Conservation (phyloP, 306 rosid genomes). For the Argentina anserina region DNA sequence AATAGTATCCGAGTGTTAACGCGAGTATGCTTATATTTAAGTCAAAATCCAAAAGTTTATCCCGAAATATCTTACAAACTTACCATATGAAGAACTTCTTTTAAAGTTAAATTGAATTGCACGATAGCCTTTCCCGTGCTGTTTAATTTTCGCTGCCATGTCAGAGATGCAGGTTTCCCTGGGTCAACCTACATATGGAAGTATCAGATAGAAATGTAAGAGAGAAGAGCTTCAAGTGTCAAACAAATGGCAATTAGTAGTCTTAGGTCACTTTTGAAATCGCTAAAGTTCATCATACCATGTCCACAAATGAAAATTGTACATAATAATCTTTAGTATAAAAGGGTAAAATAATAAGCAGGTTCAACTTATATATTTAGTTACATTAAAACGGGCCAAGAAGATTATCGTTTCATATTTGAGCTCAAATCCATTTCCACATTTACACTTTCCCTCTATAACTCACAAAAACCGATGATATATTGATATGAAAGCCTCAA, state of each 20-base stretch:
- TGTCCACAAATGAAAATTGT: background rate
- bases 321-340: background rate
- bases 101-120: constrained; percentile 41
- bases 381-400: background rate
- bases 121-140: constrained; percentile 28
- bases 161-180: constrained; percentile 54
- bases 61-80: constrained; percentile 9
- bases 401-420: background rate
- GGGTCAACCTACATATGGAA: constrained; percentile 47
- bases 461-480: background rate
- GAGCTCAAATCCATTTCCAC: background rate
- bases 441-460: background rate
- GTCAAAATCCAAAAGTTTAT: constrained; percentile 7
- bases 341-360: background rate
- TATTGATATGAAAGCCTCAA: background rate
- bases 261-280: background rate
- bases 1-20: background rate
- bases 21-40: constrained; percentile 2
- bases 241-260: background rate
- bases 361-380: background rate
- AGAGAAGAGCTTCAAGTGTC: constrained; percentile 13
- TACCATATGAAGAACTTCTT: constrained; percentile 73
- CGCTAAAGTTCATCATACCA: background rate
- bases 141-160: constrained; percentile 76
- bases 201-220: background rate